Percentiles rank a stretch among this genome's conserved stretches.
Evolutionary conservation across 225 moss, liverwort and hornwort genomes (phyloP).

Genomic region (Rhytidiadelphus loreus): DNA sequence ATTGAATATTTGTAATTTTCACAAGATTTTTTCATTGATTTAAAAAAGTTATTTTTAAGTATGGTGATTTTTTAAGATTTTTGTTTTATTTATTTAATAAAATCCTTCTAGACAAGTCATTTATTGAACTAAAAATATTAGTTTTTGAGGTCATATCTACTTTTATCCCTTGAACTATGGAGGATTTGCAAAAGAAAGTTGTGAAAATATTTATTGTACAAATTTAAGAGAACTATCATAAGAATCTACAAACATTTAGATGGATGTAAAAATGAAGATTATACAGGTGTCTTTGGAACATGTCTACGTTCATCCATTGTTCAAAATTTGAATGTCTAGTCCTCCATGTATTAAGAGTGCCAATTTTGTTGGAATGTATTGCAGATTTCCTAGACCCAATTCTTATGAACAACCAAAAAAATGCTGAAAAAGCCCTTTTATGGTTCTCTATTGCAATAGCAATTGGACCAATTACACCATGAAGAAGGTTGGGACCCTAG

Average conservation of each 20-base stretch:
- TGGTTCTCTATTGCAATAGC: no score
- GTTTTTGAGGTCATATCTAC: no score
- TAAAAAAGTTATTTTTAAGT: neutral
- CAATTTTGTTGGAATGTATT: no score
- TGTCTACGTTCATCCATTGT: neutral
- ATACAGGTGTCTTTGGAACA: no score
- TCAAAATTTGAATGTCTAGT: neutral
- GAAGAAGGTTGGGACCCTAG: rapidly evolving
- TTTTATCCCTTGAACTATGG: no score
- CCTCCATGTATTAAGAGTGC: neutral
- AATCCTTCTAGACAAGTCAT: neutral
- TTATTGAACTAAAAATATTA: no score
- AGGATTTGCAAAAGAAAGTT: neutral
- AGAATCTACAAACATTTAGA: neutral
- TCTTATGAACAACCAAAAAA: no score
- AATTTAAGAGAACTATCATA: neutral
- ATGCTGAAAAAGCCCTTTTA: rapidly evolving
- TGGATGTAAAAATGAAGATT: neutral
- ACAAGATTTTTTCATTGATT: neutral
- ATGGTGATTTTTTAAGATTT: no score
- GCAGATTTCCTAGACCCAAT: no score
- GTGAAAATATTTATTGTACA: neutral
- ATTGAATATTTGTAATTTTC: neutral
- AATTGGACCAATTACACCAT: rapidly evolving
- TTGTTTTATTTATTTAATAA: neutral